Evolutionary conservation across 495 filamentous ascomycete species (phyloP).

Genomic region (Daldinia loculata): DNA sequence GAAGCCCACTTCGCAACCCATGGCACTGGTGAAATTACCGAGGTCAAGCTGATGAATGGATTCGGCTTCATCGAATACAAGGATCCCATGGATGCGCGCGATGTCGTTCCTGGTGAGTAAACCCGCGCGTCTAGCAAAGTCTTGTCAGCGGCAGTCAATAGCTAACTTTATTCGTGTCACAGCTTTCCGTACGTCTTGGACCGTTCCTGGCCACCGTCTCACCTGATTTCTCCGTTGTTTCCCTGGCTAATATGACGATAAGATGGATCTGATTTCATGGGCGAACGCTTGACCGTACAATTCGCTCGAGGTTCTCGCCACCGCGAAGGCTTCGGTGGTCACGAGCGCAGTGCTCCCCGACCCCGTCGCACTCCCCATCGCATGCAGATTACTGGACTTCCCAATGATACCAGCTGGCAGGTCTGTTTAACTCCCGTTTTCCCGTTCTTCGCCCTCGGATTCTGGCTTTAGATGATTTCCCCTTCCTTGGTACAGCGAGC

Average conservation of each 20-base stretch:
- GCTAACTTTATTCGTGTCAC: conserved; percentile 48
- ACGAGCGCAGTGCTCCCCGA: conserved; percentile 82
- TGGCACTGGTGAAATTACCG: conserved; percentile 95
- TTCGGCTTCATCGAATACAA: conserved; percentile 99
- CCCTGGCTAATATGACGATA: conserved; percentile 56
- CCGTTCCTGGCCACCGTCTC: conserved; percentile 42
- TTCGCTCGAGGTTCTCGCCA: conserved; percentile 95
- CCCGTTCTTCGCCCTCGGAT: conserved; percentile 64
- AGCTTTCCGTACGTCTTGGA: conserved; percentile 65
- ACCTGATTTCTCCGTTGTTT: conserved; percentile 40
- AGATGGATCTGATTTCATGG: conserved; percentile 99
- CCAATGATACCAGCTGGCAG: conserved; percentile 99
- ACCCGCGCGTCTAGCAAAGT: conserved; percentile 2
- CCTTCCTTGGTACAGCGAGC: conserved; percentile 48
- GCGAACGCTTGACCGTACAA: conserved; percentile 94
- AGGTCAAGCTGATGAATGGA: conserved; percentile 99
- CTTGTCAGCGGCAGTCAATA: conserved; percentile 8
- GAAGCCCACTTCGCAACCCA: conserved; percentile 95
- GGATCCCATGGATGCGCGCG: conserved; percentile 94
- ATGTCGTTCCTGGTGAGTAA: conserved; percentile 91
- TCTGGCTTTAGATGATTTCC: conserved; percentile 47
- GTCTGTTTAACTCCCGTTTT: conserved; percentile 77
- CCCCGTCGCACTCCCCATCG: conserved; percentile 93
- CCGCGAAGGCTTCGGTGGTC: conserved; percentile 74
- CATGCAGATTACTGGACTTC: conserved; percentile 97